Evolutionary conservation across 1,284 basidiomycete genomes (phyloP).

Genomic region (Phellinidium pouzarii): DNA sequence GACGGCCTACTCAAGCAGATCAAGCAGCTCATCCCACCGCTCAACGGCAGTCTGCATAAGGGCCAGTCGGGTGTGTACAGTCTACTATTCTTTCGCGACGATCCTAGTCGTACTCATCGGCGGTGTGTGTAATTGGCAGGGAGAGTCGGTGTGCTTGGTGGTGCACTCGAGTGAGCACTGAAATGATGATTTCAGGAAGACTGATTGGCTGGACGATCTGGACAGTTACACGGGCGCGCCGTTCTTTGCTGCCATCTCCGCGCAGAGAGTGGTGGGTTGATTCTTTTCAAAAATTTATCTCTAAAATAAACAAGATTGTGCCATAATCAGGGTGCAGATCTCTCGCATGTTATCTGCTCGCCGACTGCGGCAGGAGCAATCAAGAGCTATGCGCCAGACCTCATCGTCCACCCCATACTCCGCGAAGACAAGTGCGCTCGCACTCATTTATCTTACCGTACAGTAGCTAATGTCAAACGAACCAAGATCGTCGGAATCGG

Average conservation of each 20-base stretch:
- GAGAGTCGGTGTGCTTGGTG: slow-evolving; percentile 89
- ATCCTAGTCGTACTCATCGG: slow-evolving; percentile 10
- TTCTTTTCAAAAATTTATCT: slow-evolving; percentile 16
- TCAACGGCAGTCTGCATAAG: slow-evolving; percentile 84
- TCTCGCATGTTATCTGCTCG: slow-evolving; percentile 95
- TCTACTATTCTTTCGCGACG: neutral
- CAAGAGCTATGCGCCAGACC: slow-evolving; percentile 92
- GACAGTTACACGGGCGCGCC: slow-evolving; percentile 90
- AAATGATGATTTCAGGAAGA: neutral
- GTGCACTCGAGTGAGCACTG: slow-evolving; percentile 73
- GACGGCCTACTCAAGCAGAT: slow-evolving; percentile 59
- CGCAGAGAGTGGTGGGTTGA: slow-evolving; percentile 67
- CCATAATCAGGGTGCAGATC: slow-evolving; percentile 86
- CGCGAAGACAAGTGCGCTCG: slow-evolving; percentile 44
- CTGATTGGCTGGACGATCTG: slow-evolving; percentile 13
- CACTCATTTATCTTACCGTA: slow-evolving; percentile 10
- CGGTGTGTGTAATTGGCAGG: slow-evolving; percentile 35
- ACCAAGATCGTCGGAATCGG: slow-evolving; percentile 37
- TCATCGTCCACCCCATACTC: slow-evolving; percentile 94
- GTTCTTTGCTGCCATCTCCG: slow-evolving; percentile 87
- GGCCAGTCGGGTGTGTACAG: slow-evolving; percentile 78
- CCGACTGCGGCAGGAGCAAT: slow-evolving; percentile 86
- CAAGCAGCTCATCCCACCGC: slow-evolving; percentile 76
- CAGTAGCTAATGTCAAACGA: neutral
- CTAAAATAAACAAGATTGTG: too few species aligned